These are phyloP conservation scores for Asparagopsis taxiformis DNA, from an alignment of 31 red algal species.

Conservation along the genomic window DNA sequence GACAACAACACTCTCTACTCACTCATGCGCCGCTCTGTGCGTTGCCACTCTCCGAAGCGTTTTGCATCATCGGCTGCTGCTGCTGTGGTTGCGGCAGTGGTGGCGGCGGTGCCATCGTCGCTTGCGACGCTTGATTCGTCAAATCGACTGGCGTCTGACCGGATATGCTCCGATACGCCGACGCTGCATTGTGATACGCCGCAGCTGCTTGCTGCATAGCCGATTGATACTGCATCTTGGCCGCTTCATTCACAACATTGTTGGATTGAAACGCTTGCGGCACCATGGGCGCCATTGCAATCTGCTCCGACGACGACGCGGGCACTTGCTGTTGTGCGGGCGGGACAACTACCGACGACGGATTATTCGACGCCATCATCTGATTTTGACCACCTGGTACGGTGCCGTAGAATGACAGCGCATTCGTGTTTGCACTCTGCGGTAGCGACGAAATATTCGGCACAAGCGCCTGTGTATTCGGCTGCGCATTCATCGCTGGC, in stretches of 20 bases:
- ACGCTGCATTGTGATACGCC: constrained; percentile 55
- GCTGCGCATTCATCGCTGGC: background rate
- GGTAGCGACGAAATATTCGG: background rate
- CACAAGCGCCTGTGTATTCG: background rate
- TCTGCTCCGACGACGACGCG: background rate
- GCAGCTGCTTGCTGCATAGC: constrained; percentile 61
- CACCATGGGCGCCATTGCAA: background rate
- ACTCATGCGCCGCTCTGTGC: too few species aligned
- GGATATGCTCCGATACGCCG: constrained; percentile 42
- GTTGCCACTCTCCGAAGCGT: too few species aligned
- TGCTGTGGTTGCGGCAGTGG: too few species aligned
- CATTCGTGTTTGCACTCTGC: background rate
- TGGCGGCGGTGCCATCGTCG: too few species aligned
- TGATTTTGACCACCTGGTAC: constrained; percentile 1
- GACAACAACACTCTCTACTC: too few species aligned
- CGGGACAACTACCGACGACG: constrained; percentile 4
- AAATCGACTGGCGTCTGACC: constrained; percentile 48
- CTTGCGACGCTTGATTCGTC: too few species aligned
- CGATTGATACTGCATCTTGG: constrained; percentile 44
- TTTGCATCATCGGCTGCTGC: too few species aligned
- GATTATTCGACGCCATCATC: background rate
- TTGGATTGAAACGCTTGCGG: background rate
- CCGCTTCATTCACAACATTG: background rate
- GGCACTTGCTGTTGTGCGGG: background rate
- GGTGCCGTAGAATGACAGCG: constrained; percentile 17